These are phyloP conservation scores for Phialophora macrospora DNA, from an alignment of 2,329 filamentous ascomycete species.

Conservation along the genomic window DNA sequence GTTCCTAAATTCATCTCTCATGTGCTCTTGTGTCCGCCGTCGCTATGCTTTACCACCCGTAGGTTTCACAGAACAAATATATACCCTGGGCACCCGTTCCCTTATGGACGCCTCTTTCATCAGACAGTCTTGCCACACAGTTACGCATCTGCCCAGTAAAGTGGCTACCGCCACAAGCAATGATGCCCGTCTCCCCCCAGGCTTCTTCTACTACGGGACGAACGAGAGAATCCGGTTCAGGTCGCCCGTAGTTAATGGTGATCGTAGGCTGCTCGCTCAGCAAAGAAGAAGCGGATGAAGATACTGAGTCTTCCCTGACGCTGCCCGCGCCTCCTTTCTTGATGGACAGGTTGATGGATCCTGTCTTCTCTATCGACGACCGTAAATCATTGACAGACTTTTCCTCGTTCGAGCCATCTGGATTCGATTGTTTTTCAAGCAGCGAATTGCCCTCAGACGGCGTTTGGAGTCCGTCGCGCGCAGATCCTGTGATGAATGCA, in stretches of 20 bases:
- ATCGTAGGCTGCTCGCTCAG: slow-evolving; percentile 9
- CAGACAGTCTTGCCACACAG: slow-evolving; percentile 61
- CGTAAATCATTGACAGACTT: not conserved
- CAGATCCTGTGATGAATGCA: slow-evolving; percentile 19
- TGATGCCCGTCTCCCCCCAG: slow-evolving; percentile 65
- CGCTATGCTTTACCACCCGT: slow-evolving; percentile 51
- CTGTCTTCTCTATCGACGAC: not conserved
- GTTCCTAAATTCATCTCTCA: not conserved
- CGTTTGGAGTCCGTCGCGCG: not conserved
- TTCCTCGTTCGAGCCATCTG: not conserved
- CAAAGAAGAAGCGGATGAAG: slow-evolving; percentile 12
- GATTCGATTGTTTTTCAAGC: not conserved
- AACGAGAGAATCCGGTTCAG: slow-evolving; percentile 58
- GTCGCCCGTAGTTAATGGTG: slow-evolving; percentile 46
- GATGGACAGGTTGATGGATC: not conserved
- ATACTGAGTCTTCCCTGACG: slow-evolving; percentile 11
- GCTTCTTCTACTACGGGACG: slow-evolving; percentile 62
- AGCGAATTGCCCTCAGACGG: slow-evolving; percentile 13
- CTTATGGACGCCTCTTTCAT: slow-evolving; percentile 70
- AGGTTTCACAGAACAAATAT: slow-evolving; percentile 64
- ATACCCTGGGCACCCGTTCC: slow-evolving; percentile 69
- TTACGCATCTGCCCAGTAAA: slow-evolving; percentile 60
- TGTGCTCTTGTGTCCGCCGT: not conserved
- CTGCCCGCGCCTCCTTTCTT: slow-evolving; percentile 1
- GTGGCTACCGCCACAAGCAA: slow-evolving; percentile 64